Conservation (phyloP, 345 rosid genomes). For the Euclidium syriacum region DNA sequence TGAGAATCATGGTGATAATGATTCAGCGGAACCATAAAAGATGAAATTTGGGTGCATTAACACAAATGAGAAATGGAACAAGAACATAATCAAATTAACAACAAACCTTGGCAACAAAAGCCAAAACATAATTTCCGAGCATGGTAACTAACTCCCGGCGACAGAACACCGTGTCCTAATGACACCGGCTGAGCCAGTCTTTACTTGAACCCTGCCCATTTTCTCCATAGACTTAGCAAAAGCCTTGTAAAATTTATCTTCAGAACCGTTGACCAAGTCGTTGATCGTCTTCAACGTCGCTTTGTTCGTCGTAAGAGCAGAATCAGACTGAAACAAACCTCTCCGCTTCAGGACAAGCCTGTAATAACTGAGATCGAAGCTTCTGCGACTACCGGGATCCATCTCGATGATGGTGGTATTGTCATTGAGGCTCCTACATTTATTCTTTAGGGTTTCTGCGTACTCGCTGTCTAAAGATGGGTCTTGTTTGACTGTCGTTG, state of each 20-base stretch:
- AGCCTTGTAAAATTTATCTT: slow-evolving; percentile 42
- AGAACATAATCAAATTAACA: slow-evolving; percentile 16
- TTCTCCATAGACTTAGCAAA: slow-evolving; percentile 76
- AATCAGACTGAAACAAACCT: slow-evolving; percentile 72
- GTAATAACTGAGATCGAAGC: slow-evolving; percentile 74
- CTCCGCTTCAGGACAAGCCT: slow-evolving; percentile 48
- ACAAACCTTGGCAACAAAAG: background rate
- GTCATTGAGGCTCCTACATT: slow-evolving; percentile 56
- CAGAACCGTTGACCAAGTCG: slow-evolving; percentile 48
- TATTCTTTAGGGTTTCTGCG: slow-evolving; percentile 58
- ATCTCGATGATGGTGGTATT: slow-evolving; percentile 60
- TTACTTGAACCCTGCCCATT: slow-evolving; percentile 62
- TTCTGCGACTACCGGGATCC: slow-evolving; percentile 73
- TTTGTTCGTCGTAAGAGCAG: slow-evolving; percentile 57
- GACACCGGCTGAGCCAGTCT: slow-evolving; percentile 60
- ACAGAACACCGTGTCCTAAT: slow-evolving; percentile 68
- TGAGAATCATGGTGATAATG: background rate
- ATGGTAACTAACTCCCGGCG: slow-evolving; percentile 39
- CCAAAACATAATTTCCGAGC: background rate
- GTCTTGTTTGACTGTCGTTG: slow-evolving; percentile 53
- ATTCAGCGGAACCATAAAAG: slow-evolving; percentile 2
- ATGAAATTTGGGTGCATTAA: background rate
- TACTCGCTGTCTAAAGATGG: slow-evolving; percentile 67
- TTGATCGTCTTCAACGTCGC: slow-evolving; percentile 40
- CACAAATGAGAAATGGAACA: slow-evolving; percentile 17